Percentiles rank a stretch among this genome's conserved stretches.
Evolutionary conservation across 2,329 filamentous ascomycete species (phyloP).

Genomic region (Sarocladiaceae sp.): DNA sequence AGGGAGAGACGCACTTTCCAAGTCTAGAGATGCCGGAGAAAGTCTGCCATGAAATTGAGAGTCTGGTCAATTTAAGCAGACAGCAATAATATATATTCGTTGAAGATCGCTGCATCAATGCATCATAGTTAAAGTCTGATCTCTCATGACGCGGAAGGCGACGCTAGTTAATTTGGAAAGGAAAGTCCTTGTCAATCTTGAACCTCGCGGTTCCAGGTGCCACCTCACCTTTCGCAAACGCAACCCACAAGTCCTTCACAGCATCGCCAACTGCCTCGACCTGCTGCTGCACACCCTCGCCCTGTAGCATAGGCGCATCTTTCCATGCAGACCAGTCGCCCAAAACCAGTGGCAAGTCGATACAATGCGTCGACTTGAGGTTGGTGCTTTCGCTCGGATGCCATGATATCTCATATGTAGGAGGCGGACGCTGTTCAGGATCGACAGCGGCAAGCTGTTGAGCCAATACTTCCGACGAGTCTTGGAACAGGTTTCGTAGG

Average conservation of each 20-base stretch:
- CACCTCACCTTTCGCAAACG: slow-evolving; percentile 13
- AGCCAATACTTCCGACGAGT: neutral
- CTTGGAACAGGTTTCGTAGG: slow-evolving; percentile 2
- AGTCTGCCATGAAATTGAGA: neutral
- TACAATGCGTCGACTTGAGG: slow-evolving; percentile 13
- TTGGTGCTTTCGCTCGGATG: slow-evolving; percentile 10
- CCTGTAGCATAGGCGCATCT: slow-evolving; percentile 16
- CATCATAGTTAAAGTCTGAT: neutral
- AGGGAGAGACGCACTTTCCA: neutral
- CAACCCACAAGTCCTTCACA: slow-evolving; percentile 14
- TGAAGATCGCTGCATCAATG: neutral
- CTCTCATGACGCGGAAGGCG: neutral
- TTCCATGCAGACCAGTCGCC: slow-evolving; percentile 16
- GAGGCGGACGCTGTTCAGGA: slow-evolving; percentile 12
- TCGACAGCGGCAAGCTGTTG: slow-evolving; percentile 2
- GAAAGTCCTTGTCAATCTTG: slow-evolving; percentile 11
- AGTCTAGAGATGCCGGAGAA: neutral
- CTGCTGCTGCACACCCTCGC: neutral
- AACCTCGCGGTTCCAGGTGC: neutral
- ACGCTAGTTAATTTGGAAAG: no score
- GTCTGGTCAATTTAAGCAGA: neutral
- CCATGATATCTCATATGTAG: slow-evolving; percentile 11
- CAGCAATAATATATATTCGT: neutral
- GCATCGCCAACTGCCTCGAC: slow-evolving; percentile 12
- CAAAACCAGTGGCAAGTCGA: slow-evolving; percentile 16